Percentiles rank a stretch among this genome's conserved stretches.
Evolutionary conservation across 176 grass and related monocot species (phyloP).

Genomic region (Raddia guianensis): DNA sequence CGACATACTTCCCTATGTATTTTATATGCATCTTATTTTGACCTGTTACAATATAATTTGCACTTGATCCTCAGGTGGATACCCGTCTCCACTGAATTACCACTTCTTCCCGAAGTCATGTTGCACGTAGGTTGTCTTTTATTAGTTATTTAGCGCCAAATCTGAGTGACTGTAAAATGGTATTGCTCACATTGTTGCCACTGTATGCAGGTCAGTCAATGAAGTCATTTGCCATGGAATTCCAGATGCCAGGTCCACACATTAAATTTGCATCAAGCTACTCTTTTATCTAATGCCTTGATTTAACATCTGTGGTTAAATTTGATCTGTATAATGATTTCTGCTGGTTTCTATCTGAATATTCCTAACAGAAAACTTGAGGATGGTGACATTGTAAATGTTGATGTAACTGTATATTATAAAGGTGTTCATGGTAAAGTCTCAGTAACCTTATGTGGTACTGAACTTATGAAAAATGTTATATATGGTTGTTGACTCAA

Average conservation of each 20-base stretch:
- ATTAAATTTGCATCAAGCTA: slow-evolving; percentile 26
- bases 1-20: slow-evolving; percentile 18
- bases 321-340: slow-evolving; percentile 13
- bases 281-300: slow-evolving; percentile 12
- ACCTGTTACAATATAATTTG: slow-evolving; percentile 22
- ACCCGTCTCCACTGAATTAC: slow-evolving; percentile 96
- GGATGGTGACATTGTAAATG: slow-evolving; percentile 97
- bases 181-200: slow-evolving; percentile 26
- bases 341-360: slow-evolving; percentile 39
- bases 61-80: slow-evolving; percentile 73
- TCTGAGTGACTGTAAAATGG: slow-evolving; percentile 25
- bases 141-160: slow-evolving; percentile 31
- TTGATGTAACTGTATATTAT: slow-evolving; percentile 91
- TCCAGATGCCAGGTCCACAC: slow-evolving; percentile 85
- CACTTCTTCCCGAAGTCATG: slow-evolving; percentile 99
- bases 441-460: slow-evolving; percentile 20
- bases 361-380: slow-evolving; percentile 77
- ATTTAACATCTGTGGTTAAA: slow-evolving; percentile 33
- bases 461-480: slow-evolving; percentile 29
- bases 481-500: slow-evolving; percentile 7
- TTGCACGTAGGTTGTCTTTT: slow-evolving; percentile 89
- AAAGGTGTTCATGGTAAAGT: slow-evolving; percentile 93
- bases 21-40: slow-evolving; percentile 27
- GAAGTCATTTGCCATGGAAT: slow-evolving; percentile 99
- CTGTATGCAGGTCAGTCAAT: slow-evolving; percentile 83